phyloP scores from a whole-genome alignment of 306 rosid species.

The Corylus americana region DNA sequence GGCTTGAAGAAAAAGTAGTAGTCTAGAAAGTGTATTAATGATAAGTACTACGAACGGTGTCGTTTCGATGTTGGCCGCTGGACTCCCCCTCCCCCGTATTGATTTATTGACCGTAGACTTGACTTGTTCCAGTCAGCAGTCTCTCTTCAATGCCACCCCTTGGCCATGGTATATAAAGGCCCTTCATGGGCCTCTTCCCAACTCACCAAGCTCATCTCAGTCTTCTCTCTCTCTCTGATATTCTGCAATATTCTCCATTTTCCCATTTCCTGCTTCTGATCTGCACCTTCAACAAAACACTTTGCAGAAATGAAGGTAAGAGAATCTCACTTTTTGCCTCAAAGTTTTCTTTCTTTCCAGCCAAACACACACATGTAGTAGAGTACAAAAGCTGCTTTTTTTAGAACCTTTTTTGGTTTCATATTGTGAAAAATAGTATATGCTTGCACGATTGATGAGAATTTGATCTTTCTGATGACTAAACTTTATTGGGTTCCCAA shows the following conservation, averaged over 20 bases:
- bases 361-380: neutral
- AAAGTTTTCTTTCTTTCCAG: neutral
- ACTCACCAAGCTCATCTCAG: neutral
- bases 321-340: neutral
- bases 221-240: neutral
- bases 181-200: too few species aligned
- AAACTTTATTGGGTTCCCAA: neutral
- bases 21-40: too few species aligned
- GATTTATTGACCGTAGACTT: too few species aligned
- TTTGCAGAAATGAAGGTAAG: conserved; percentile 39
- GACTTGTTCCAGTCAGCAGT: too few species aligned
- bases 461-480: neutral
- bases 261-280: neutral
- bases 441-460: neutral
- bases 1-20: too few species aligned
- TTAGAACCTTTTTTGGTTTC: neutral
- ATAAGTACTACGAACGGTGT: too few species aligned
- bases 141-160: too few species aligned
- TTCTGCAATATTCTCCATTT: neutral
- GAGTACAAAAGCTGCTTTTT: neutral
- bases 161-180: too few species aligned
- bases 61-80: too few species aligned
- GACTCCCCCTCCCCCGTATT: too few species aligned
- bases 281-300: too few species aligned
- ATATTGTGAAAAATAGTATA: neutral